Percentiles rank a stretch among this genome's conserved stretches.
Conservation (phyloP, 2,329 filamentous ascomycete species). For the Torrubiellomyces zombiae region DNA sequence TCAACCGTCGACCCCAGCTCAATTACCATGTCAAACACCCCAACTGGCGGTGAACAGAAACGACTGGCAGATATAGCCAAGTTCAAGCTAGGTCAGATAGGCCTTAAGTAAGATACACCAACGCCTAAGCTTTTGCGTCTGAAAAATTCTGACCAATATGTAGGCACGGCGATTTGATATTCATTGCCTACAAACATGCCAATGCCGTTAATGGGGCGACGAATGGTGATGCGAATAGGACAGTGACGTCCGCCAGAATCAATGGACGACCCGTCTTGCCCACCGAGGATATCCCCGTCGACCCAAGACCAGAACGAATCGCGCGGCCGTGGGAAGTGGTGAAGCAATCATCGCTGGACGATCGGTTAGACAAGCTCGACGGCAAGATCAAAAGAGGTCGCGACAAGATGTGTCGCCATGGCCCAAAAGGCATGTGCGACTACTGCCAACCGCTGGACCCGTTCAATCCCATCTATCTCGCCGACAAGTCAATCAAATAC, state of each 20-base stretch:
- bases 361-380: constrained; percentile 69
- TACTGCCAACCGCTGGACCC: constrained; percentile 96
- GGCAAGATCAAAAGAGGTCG: constrained; percentile 70
- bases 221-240: constrained; percentile 20
- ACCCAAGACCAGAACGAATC: constrained; percentile 47
- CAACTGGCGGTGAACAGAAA: constrained; percentile 40
- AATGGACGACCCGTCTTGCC: constrained; percentile 60
- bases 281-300: constrained; percentile 49
- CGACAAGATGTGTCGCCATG: constrained; percentile 91
- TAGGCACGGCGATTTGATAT: constrained; percentile 84
- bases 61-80: constrained; percentile 38
- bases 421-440: constrained; percentile 96
- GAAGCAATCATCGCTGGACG: constrained; percentile 73
- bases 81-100: constrained; percentile 40
- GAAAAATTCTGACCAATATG: constrained; percentile 7
- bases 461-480: constrained; percentile 74
- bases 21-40: constrained; percentile 45
- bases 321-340: constrained; percentile 63
- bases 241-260: constrained; percentile 45
- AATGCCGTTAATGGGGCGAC: constrained; percentile 19
- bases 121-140: neutral
- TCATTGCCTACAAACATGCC: constrained; percentile 58
- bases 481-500: constrained; percentile 97
- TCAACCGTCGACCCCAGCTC: constrained; percentile 42
- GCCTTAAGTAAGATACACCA: constrained; percentile 31